Base-by-base conservation (phyloP, 257 asterid species). In the Dorcoceras hygrometricum region DNA sequence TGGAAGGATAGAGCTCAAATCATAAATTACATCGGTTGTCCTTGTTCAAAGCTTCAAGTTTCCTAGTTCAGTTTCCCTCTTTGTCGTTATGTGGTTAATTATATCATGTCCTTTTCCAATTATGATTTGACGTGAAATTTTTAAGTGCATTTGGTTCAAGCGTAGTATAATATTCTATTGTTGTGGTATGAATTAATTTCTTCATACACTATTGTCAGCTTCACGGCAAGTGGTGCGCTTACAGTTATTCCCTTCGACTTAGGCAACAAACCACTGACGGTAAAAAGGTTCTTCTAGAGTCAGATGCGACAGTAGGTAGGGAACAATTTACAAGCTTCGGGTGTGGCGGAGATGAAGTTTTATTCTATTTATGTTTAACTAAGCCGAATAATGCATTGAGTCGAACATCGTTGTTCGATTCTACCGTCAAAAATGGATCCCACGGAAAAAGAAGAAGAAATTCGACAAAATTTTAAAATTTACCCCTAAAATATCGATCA, bases 1-100 rank as follows among this genome's bases (percentile, higher is more conserved):
- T 48, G 60, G 66, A 46, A 58, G 65, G n/a, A 54, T 63, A 3
- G 69, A 72, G 69, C 77, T 73, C 79, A 24, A 36, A 16, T 23
- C 58, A 36, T 31, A 12, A 66, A 32, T 48, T 18, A 55, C 22
- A 53, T 11, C 4, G 9, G 8, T 56, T 11, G 46, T 16, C 20
- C 2, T 27, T 59, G 24, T 59, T 39, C n/a, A 12, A 6, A 7
- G 6, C 19, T 57, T 57, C 58, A 60, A 31, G 53, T 43, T 64
- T 32, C 6, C 50, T 51, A 20, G 48, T 59, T 53, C 6, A 25
- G 3, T 59, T 8, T 65, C 59, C 23, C 67, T 23, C 50, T 69
- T 66, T 8, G 28, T 6, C 53, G 23, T 2, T 56, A 27, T 12
- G 26, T 66, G 57, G 57, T 63, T 70, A 57, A 11, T 31, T 28